Evolutionary conservation across 1,284 basidiomycete genomes (phyloP).

Genomic region (Sporisorium scitamineum): DNA sequence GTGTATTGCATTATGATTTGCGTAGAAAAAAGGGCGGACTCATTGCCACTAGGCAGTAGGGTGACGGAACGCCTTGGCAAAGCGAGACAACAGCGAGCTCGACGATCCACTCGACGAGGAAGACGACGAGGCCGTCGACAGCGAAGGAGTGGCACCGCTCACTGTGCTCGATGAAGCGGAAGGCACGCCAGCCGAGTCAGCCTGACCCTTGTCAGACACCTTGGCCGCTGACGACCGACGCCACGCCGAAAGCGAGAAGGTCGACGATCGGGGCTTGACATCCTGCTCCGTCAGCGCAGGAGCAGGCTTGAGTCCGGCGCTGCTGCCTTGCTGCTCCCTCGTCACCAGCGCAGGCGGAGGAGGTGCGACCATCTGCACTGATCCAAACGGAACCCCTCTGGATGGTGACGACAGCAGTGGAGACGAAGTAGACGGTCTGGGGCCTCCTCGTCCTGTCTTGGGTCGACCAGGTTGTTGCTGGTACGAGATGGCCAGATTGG

Average conservation of each 20-base stretch:
- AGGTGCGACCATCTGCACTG: conserved; percentile 1
- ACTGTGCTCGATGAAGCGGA: conserved; percentile 4
- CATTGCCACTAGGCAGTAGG: not conserved
- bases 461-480: conserved; percentile 12
- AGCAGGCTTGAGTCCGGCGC: not conserved
- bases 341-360: conserved; percentile 12
- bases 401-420: not conserved
- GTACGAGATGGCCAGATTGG: conserved; percentile 30
- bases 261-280: not conserved
- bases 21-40: not conserved
- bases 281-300: not conserved
- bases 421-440: conserved; percentile 2
- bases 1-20: not conserved
- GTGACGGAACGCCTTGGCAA: conserved; percentile 7
- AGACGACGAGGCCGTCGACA: not conserved
- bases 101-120: conserved; percentile 6
- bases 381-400: not conserved
- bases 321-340: not conserved
- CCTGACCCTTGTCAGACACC: not conserved
- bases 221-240: not conserved
- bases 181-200: not conserved
- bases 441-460: not conserved
- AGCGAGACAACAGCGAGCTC: conserved; percentile 5
- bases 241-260: conserved; percentile 1
- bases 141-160: not conserved